Base-by-base conservation (phyloP, 495 filamentous ascomycete genomes). In the Neurospora sp. region DNA sequence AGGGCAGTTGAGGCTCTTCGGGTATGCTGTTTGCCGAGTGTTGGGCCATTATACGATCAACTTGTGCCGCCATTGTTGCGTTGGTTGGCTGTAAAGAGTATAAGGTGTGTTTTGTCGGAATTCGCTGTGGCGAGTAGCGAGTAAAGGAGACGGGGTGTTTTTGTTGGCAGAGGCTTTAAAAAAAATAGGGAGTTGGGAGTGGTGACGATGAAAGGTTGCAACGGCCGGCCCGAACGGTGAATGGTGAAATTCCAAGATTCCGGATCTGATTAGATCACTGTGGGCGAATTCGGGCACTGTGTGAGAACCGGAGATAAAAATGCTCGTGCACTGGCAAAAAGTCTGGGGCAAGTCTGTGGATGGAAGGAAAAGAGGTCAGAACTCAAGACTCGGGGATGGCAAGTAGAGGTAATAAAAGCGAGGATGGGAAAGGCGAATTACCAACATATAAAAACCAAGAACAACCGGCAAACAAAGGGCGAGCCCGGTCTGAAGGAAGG, bases 1-100 rank as follows among this genome's bases (percentile, higher is more conserved):
- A 86, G 69, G 83, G 78, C 2, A 78, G 71, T 18, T 73, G 76
- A 46, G 82, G 78, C 72, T 81, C 79, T 73, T 84, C 81, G 27
- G 81, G 82, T 23, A 81, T 77, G 75, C 81, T 81, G 72, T 77
- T 75, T 11, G 78, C 73, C 69, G 78, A 46, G 37, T 78, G 76
- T 71, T 73, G 73, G 72, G 77, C 79, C 27, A 82, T 75, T 27
- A 82, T 38, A 7, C 72, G 72, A 54, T 81, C 81, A 14, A 79
- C 76, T 41, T 78, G 76, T 23, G 79, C 74, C 10, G 77, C 73
- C 78, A 80, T 80, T 71, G 71, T 76, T n/a, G n/a, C 70, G n/a
- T 39, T n/a, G 39, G 69, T 71, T 31, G 41, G 42, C 41, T 72
- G 20, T 62, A 9, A 18, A n/a, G 4, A 46, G 16, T n/a, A 54